These are phyloP conservation scores for Saccharum spontaneum DNA, from an alignment of 176 grass and related monocot genomes.

Conservation along the genomic window DNA sequence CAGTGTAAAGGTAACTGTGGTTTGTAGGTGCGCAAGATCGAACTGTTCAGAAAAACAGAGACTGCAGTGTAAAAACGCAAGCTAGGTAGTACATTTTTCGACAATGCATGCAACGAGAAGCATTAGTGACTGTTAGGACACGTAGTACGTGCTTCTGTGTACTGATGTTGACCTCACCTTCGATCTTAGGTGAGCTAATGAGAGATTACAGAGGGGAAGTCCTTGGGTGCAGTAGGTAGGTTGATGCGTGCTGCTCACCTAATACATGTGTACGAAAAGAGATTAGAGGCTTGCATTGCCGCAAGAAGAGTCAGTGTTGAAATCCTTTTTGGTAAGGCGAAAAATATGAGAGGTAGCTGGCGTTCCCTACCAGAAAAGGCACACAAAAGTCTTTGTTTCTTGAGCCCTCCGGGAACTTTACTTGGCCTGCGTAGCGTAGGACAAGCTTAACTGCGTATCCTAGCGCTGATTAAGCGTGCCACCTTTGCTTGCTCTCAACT, in stretches of 20 bases:
- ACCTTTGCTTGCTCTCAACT: constrained; percentile 46
- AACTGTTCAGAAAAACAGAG: not conserved
- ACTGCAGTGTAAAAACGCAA: not conserved
- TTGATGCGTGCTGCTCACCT: constrained; percentile 35
- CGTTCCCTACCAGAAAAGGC: not conserved
- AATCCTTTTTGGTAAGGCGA: not conserved
- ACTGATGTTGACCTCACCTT: not conserved
- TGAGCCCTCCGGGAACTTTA: constrained; percentile 9
- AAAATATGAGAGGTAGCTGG: not conserved
- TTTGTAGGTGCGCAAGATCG: too few species aligned
- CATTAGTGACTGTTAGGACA: not conserved
- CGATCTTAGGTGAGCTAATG: not conserved
- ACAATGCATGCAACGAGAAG: not conserved
- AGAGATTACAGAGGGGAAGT: not conserved
- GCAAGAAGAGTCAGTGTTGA: not conserved
- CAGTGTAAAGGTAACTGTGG: too few species aligned
- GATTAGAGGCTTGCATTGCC: not conserved
- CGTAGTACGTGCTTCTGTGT: too few species aligned
- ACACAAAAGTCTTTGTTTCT: constrained; percentile 31
- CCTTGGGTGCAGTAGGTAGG: constrained; percentile 17
- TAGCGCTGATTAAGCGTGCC: constrained; percentile 28
- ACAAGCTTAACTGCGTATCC: not conserved
- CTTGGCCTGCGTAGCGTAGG: not conserved
- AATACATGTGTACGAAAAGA: constrained; percentile 12
- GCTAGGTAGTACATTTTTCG: not conserved